phyloP scores from a whole-genome alignment of 176 grass and related monocot species.

The Carex parvula region DNA sequence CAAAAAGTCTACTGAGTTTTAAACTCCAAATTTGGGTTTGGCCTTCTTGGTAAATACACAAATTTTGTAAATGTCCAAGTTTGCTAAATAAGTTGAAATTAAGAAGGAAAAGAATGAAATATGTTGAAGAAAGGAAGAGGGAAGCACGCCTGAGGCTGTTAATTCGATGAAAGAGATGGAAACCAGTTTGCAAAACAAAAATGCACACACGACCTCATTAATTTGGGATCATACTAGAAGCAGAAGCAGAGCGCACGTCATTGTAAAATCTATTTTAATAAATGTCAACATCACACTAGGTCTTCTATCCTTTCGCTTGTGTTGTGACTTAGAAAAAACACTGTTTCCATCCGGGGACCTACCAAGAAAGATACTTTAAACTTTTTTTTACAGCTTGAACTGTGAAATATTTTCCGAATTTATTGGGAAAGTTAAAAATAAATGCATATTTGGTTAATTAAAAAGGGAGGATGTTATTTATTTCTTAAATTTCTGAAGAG shows the following conservation, averaged over 20 bases:
- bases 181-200: constrained; percentile 10
- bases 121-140: not conserved
- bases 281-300: constrained; percentile 14
- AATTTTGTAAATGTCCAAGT: not conserved
- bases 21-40: too few species aligned
- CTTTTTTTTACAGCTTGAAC: not conserved
- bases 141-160: constrained; percentile 26
- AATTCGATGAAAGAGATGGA: constrained; percentile 64
- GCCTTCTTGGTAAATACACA: not conserved
- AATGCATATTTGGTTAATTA: not conserved
- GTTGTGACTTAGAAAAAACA: not conserved
- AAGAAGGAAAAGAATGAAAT: not conserved
- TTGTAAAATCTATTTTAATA: not conserved
- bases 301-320: not conserved
- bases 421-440: not conserved
- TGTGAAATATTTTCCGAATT: not conserved
- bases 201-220: constrained; percentile 24
- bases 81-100: not conserved
- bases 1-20: too few species aligned
- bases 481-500: too few species aligned
- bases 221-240: not conserved
- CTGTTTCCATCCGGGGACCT: constrained; percentile 1
- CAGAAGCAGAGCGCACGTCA: constrained; percentile 32
- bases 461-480: too few species aligned
- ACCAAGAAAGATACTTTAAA: not conserved